phyloP scores from a whole-genome alignment of 1,284 basidiomycete genomes.

The Trichosporon sp. region DNA sequence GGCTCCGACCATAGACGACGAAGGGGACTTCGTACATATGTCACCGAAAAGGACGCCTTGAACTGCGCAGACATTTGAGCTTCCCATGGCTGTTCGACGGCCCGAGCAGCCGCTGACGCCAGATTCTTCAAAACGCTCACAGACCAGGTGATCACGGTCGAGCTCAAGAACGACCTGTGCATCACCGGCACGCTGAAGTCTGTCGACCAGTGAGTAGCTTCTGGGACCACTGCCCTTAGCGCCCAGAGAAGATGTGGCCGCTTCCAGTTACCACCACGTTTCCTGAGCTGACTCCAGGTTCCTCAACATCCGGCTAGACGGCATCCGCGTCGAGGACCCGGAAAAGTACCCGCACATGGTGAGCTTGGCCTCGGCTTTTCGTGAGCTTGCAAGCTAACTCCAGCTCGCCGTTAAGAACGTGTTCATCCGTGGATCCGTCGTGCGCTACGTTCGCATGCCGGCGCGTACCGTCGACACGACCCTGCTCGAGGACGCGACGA shows the following conservation, averaged over 20 bases:
- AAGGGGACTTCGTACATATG: no score
- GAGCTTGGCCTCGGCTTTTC: slow-evolving; percentile 38
- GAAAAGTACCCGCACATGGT: slow-evolving; percentile 97
- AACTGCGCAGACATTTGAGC: no score
- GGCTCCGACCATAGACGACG: no score
- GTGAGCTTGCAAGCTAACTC: slow-evolving; percentile 19
- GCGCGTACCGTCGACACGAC: slow-evolving; percentile 94
- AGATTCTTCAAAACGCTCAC: slow-evolving; percentile 97
- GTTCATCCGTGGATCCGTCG: slow-evolving; percentile 97
- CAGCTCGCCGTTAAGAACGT: slow-evolving; percentile 99
- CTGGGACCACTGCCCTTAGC: no score
- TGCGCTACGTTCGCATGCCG: slow-evolving; percentile 94
- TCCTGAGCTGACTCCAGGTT: slow-evolving; percentile 64
- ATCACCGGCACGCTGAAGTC: slow-evolving; percentile 96
- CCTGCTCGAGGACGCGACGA: slow-evolving; percentile 92
- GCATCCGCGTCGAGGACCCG: slow-evolving; percentile 90
- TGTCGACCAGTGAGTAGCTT: slow-evolving; percentile 81
- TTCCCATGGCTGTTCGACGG: no score
- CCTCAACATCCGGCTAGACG: slow-evolving; percentile 94
- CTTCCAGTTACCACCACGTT: background rate
- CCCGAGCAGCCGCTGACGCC: slow-evolving; percentile 21
- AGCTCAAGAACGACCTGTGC: slow-evolving; percentile 98
- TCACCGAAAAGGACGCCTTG: no score
- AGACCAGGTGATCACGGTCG: slow-evolving; percentile 93
- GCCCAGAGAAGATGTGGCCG: no score